Base-by-base conservation (phyloP, 108 stramenopile genomes). In the Discostella pseudostelligera region DNA sequence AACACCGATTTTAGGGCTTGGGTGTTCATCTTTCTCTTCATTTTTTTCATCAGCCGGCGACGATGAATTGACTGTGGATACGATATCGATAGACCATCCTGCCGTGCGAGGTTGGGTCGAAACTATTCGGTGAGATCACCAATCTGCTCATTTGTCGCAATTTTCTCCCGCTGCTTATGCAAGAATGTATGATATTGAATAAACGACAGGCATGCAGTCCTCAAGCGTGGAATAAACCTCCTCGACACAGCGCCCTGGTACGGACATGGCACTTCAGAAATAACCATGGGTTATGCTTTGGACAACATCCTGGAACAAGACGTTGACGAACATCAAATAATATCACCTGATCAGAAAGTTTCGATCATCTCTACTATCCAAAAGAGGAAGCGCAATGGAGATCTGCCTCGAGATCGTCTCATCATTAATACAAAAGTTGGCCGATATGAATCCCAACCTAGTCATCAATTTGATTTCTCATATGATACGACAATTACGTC, bases 181-280 rank as follows among this genome's bases (percentile, higher is more conserved):
- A 13, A 13, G 44, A 54, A 35, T 54, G 28, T 7, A 56, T 29
- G 10, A 14, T 56, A 2, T 13, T 10, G 29, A 13, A 13, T 14
- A 32, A n/a, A 56, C 8, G 3, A 56, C 22, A 71, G 70, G 45
- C 80, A 80, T 61, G 92, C 88, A 3, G 67, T 93, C 25, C n/a
- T 60, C 14, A 49, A 81, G 11, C 72, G 78, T 25, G 93, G 93
- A 0, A 85, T 94, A 6, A 85, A 74, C 63, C 46, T 90, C 22
- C 57, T 95, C 2, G 93, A 95, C 70, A 95, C 93, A 3, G 93
- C 93, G 37, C 93, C 93, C 1, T 95, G 93, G 93, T 95, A 95
- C 64, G 90, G 90, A 8, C 92, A 93, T 71, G 92, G 92, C 21
- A 82, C 70, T 22, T 84, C 83, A 6, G 93, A 95, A 84, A 73